A percentile compares a stretch with the other conserved stretches of the same genome.
phyloP scores from a whole-genome alignment of 345 rosid genomes.

The Salix koriyanagi region DNA sequence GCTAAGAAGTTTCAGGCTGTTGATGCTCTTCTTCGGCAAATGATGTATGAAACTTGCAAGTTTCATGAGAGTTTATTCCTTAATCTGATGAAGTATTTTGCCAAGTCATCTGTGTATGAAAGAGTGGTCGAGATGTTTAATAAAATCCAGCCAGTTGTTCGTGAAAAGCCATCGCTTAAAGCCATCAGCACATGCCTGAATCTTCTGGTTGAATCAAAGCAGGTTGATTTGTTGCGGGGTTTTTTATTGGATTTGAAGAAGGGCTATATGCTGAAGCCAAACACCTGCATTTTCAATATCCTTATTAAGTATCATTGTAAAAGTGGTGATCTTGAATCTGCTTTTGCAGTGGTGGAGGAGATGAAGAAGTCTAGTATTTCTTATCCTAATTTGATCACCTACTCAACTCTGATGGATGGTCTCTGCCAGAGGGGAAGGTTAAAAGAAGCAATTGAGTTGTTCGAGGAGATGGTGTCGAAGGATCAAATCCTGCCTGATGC shows the following conservation, averaged over 20 bases:
- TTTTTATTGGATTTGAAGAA: constrained; percentile 49
- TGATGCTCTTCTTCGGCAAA: constrained; percentile 67
- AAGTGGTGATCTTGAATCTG: constrained; percentile 54
- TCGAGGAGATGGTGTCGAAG: constrained; percentile 77
- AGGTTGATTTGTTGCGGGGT: constrained; percentile 44
- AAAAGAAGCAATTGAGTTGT: constrained; percentile 65
- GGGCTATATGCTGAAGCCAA: constrained; percentile 52
- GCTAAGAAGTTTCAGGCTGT: constrained; percentile 71
- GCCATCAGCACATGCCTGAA: constrained; percentile 88
- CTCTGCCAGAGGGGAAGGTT: constrained; percentile 53
- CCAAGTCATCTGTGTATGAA: constrained; percentile 42
- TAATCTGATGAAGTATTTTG: constrained; percentile 71
- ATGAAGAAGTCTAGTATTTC: constrained; percentile 58
- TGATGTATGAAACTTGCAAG: constrained; percentile 79
- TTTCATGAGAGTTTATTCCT: constrained; percentile 75
- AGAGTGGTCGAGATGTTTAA: constrained; percentile 68
- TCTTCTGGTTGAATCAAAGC: constrained; percentile 62
- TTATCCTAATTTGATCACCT: constrained; percentile 72
- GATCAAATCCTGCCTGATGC: constrained; percentile 76
- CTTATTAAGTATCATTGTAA: constrained; percentile 78
- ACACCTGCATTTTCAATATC: constrained; percentile 88
- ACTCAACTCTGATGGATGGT: constrained; percentile 67
- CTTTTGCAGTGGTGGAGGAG: constrained; percentile 59
- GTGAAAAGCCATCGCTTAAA: constrained; percentile 73
- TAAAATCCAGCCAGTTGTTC: constrained; percentile 55